A percentile compares a stretch with the other conserved stretches of the same genome.
Conservation (phyloP, 805 yeast species). For the Torulaspora maleeae region DNA sequence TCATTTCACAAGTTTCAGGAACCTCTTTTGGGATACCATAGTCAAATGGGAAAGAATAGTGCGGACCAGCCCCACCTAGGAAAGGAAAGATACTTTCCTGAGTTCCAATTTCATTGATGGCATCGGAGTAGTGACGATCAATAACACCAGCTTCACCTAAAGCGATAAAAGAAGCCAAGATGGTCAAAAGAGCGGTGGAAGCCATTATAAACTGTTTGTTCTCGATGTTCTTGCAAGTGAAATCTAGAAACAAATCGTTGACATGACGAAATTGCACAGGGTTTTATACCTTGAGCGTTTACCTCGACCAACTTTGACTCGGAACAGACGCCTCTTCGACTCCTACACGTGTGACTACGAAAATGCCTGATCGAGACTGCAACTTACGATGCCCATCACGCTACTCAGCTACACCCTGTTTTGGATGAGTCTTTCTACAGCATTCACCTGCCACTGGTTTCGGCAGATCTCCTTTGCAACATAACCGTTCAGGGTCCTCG, state of each 20-base stretch:
- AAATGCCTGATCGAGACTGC: too few species aligned
- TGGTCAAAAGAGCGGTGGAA: background rate
- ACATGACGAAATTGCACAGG: too few species aligned
- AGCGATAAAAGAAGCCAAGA: slow-evolving; percentile 6
- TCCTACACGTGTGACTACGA: too few species aligned
- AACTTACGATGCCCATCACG: too few species aligned
- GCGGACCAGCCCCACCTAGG: slow-evolving; percentile 55
- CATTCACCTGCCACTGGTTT: too few species aligned
- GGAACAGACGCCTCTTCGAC: too few species aligned
- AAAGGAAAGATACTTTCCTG: slow-evolving; percentile 41
- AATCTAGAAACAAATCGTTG: too few species aligned
- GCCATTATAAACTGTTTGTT: background rate
- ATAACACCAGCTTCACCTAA: slow-evolving; percentile 12
- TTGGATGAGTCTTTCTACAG: too few species aligned
- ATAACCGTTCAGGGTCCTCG: too few species aligned
- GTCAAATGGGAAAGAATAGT: slow-evolving; percentile 44
- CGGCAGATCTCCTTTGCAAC: too few species aligned
- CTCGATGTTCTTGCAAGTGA: background rate
- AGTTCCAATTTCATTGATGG: slow-evolving; percentile 14
- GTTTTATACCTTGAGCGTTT: background rate
- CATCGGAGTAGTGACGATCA: background rate
- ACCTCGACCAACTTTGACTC: too few species aligned
- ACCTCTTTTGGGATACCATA: slow-evolving; percentile 47
- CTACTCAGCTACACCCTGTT: too few species aligned
- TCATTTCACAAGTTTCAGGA: slow-evolving; percentile 48